These are phyloP conservation scores for Jaapia argillacea DNA, from an alignment of 768 basidiomycete species.

Conservation along the genomic window DNA sequence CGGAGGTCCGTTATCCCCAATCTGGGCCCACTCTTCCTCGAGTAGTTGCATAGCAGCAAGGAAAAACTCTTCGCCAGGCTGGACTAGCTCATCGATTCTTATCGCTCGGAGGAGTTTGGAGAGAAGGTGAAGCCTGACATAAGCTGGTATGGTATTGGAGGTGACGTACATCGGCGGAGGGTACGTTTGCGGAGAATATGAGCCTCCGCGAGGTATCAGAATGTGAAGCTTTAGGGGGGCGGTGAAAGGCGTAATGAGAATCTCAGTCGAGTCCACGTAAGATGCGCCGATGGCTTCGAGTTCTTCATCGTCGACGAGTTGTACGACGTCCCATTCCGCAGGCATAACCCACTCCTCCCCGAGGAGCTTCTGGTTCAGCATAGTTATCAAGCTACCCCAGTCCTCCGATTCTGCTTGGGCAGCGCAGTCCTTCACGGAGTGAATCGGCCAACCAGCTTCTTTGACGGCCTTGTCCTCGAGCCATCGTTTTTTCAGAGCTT, in stretches of 20 bases:
- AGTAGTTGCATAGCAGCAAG: slow-evolving; percentile 61
- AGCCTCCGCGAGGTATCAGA: slow-evolving; percentile 37
- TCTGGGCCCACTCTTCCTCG: slow-evolving; percentile 57
- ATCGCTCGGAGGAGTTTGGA: slow-evolving; percentile 50
- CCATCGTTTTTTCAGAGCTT: slow-evolving; percentile 68
- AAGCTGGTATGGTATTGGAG: slow-evolving; percentile 60
- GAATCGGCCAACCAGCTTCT: slow-evolving; percentile 74
- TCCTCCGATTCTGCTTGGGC: slow-evolving; percentile 26
- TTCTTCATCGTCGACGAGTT: slow-evolving; percentile 16
- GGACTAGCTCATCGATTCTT: slow-evolving; percentile 42
- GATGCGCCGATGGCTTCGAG: slow-evolving; percentile 35
- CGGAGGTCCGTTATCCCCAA: slow-evolving; percentile 68
- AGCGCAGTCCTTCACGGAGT: slow-evolving; percentile 50
- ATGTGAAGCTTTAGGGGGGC: slow-evolving; percentile 61
- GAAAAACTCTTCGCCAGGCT: slow-evolving; percentile 61
- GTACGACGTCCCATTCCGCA: slow-evolving; percentile 38
- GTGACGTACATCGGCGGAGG: slow-evolving; percentile 70
- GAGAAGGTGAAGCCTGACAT: slow-evolving; percentile 78
- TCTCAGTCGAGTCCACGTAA: slow-evolving; percentile 32
- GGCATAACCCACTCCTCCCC: slow-evolving; percentile 25
- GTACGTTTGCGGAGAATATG: slow-evolving; percentile 33
- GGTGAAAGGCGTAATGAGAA: slow-evolving; percentile 54
- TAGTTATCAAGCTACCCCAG: slow-evolving; percentile 45
- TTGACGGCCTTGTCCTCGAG: slow-evolving; percentile 71
- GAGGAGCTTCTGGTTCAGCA: slow-evolving; percentile 43